Base-by-base conservation (phyloP, 805 yeast genomes). In the Ogataea corticis region DNA sequence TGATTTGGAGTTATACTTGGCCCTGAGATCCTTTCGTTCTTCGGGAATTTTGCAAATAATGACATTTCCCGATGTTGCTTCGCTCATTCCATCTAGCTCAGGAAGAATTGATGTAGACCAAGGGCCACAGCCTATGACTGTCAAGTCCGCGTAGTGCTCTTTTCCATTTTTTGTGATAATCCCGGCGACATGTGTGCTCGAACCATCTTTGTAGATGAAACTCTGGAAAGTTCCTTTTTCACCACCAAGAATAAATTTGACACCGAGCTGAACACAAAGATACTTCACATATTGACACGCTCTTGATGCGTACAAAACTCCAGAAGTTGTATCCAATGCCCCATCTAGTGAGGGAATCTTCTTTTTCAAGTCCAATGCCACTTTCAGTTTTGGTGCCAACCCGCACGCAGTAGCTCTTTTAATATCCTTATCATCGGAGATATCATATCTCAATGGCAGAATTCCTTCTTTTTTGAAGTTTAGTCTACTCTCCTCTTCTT, bases 61-160 rank as follows among this genome's bases (percentile, higher is more conserved):
- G 15, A 71, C 60, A 48, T 68, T 69, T 13, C 72, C 74, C 7
- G 62, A 57, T 12, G 67, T 58, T 0, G 67, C 74, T 48, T 68
- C 71, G 47, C 61, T 62, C 31, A 67, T 55, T 10, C 71, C 70
- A 38, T 61, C 65, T 7, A 70, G 63, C 41, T 62, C 67, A 13
- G 71, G 70, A 28, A 63, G 54, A 5, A 65, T 43, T 12, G 47
- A 38, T 5, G 61, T 55, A 3, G 63, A 52, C 68, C 69, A 65
- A 14, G 67, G 63, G 9, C 70, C 70, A 41, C 62, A 54, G 19
- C 54, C 52, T 12, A 63, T 45, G n/a, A 65, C 60, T 1, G 54
- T 56, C 28, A 61, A 44, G 18, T 57, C 61, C 10, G 66, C 56
- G 23, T 17, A 18, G 43, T 64, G 66, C 0, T 13, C 23, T 9